phyloP scores from a whole-genome alignment of 805 yeast species.

The Lachancea fermentati region DNA sequence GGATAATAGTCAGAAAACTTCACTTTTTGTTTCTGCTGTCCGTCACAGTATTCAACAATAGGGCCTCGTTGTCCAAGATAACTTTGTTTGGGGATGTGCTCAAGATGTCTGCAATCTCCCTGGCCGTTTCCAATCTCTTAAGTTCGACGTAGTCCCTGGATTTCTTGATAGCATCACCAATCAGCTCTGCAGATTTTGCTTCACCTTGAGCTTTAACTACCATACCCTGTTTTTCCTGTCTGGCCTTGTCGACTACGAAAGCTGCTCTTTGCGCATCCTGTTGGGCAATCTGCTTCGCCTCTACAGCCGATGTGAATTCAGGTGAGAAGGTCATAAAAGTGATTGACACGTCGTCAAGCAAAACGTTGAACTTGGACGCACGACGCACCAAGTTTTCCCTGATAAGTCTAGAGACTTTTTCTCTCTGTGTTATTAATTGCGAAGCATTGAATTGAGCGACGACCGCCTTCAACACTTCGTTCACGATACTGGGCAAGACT shows the following conservation, averaged over 20 bases:
- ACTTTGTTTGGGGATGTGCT: constrained; percentile 88
- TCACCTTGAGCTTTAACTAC: constrained; percentile 98
- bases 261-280: constrained; percentile 99
- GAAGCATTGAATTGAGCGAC: constrained; percentile 99
- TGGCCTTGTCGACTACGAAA: constrained; percentile 91
- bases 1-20: constrained; percentile 4
- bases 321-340: constrained; percentile 97
- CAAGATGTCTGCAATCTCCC: constrained; percentile 85
- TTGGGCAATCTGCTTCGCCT: constrained; percentile 98
- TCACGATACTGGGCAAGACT: constrained; percentile 95
- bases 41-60: constrained; percentile 79
- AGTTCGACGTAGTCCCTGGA: constrained; percentile 93
- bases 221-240: constrained; percentile 95
- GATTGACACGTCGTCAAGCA: constrained; percentile 91
- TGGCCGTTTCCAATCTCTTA: constrained; percentile 94
- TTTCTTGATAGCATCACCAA: constrained; percentile 98
- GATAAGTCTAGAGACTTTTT: constrained; percentile 84
- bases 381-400: constrained; percentile 88
- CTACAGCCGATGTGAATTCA: constrained; percentile 95
- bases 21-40: constrained; percentile 54
- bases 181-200: constrained; percentile 94
- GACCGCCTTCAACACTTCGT: constrained; percentile 92
- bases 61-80: constrained; percentile 84
- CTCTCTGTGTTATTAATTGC: constrained; percentile 98
- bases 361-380: constrained; percentile 81